These are phyloP conservation scores for Monosporozyma solicola DNA, from an alignment of 805 yeast species.

Conservation along the genomic window DNA sequence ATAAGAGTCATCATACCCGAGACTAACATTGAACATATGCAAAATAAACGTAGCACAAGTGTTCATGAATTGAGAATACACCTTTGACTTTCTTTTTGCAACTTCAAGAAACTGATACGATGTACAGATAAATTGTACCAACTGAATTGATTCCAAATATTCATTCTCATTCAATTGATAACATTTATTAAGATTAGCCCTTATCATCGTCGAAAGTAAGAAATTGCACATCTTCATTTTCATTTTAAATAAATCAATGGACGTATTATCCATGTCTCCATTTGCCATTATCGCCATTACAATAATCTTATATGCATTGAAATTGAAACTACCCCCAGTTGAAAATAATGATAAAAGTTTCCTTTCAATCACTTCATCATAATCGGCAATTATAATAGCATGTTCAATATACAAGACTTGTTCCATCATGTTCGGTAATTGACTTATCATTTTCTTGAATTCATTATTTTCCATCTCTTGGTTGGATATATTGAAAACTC, in stretches of 20 bases:
- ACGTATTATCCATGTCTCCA: no score
- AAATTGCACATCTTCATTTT: background rate
- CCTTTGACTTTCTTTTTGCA: background rate
- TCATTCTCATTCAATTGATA: background rate
- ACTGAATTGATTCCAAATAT: background rate
- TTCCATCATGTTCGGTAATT: background rate
- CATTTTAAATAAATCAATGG: background rate
- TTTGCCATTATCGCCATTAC: background rate
- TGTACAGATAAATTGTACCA: background rate
- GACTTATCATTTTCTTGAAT: background rate
- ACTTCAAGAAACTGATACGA: background rate
- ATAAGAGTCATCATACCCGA: background rate
- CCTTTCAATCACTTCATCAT: background rate
- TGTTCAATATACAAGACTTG: background rate
- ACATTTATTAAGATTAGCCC: background rate
- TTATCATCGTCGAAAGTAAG: background rate
- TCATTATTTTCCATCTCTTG: background rate
- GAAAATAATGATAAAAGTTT: background rate
- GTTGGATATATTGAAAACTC: conserved; percentile 3
- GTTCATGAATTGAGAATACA: background rate
- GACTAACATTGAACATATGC: background rate
- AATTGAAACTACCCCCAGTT: background rate
- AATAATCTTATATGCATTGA: background rate
- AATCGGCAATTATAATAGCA: background rate
- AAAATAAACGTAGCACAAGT: background rate